Base-by-base conservation (phyloP, 257 asterid species). In the Plectranthus barbatus region DNA sequence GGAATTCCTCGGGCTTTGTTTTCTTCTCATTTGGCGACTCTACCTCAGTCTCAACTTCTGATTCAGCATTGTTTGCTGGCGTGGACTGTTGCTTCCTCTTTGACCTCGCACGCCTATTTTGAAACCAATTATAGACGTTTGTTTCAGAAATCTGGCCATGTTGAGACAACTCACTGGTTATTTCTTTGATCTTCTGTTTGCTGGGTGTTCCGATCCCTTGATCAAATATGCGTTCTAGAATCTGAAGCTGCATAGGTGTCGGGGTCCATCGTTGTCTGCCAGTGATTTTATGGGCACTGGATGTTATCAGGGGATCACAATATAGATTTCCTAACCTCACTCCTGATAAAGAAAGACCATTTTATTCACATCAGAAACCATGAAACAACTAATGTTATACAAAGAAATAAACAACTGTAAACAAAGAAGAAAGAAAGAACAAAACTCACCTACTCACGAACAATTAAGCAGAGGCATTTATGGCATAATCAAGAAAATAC, bases 201-300 rank as follows among this genome's bases (percentile, higher is more conserved):
- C 85, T 85, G 36, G 99, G 99, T 15, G 97, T 90, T 26, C 99
- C 99, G 50, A 80, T 85, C 70, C 96, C 99, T 65, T 87, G 95
- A 68, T 90, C 96, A 17, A 90, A 93, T 24, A 93, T 84, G n/a
- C 83, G 85, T 70, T 93, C 99, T 4, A 93, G 96, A 72, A 85
- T 82, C 80, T 93, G 99, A 72, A 93, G 99, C 76, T 91, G 98
- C 74, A 74, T 74, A 1, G 98, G 96, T 0, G 98, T 88, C 11
- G 98, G 98, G 52, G 98, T 91, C 98, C 98, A 91, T 11, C 98
- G 80, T 40, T 91, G 98, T 72, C 98, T 75, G 17, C 95, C 96
- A 1, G 90, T 82, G 60, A 91, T 90, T 71, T 83, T 93, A 23
- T 87, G 99, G 39, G 87, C 88, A 24, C 88, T 93, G 0, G 95